Base-by-base conservation (phyloP, 1,139 yeast species). In the Tardiomyces depauwii region DNA sequence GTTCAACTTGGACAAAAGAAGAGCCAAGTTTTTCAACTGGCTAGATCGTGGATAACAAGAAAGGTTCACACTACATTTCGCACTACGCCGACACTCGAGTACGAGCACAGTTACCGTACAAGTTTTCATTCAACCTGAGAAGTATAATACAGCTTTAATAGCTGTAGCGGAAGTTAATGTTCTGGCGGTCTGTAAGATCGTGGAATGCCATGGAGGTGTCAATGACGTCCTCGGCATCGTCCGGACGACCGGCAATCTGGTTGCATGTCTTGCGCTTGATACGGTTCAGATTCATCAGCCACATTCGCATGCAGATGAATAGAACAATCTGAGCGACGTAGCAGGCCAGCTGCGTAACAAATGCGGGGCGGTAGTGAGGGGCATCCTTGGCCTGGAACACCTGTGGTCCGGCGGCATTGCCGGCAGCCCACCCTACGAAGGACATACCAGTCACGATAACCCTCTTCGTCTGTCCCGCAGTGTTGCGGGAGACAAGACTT, bases 391-490 rank as follows among this genome's bases (percentile, higher is more conserved):
- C 59, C 45, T 68, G 60, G 59, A 74, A 76, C 18, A 78, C 73
- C 49, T 74, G 78, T 2, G 80, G 76, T 6, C 81, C 81, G 42
- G 69, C 64, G 47, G 77, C 64, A 55, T 76, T 76, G 40, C 82
- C 82, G 38, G 72, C 73, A 54, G 79, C 74, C 56, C 73, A 75
- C 1, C 74, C 77, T 47, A 77, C 59, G 48, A 77, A 69, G 47
- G 75, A 53, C 62, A 72, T 42, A 2, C 66, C 63, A 47, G 56
- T 61, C 44, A 69, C 68, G 40, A 75, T 70, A 43, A 63, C 64
- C 55, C 71, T 74, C 58, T 77, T 77, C 32, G 82, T 76, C 49
- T 75, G 74, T 27, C 82, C 82, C 13, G 78, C 76, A 36, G 72
- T 68, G 54, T 77, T 77, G n/a, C 76, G 69, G 39, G 76, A 65